Evolutionary conservation across 176 grass and related monocot genomes (phyloP), one percentile per base, ranked within the genome.

Genomic region (Guadua angustifolia): DNA sequence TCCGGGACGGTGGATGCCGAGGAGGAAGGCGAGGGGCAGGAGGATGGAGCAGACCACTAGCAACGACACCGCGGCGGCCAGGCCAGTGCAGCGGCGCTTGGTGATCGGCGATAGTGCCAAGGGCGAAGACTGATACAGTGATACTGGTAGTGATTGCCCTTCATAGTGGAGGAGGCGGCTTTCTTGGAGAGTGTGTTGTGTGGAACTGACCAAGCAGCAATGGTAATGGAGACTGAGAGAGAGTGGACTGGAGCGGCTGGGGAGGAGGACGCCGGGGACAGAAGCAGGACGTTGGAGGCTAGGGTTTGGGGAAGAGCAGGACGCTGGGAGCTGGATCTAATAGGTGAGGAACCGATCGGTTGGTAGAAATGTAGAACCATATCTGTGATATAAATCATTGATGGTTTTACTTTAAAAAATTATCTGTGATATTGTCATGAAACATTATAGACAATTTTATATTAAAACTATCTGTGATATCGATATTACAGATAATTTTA

Each of bases 11-110:
- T 92, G 90, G 85, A 97, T 88, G 67, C 75, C 88, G 73, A 97
- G 77, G 59, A 97, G 88, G 86, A 91, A 94, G 69, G 69, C 88
- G 63, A 94, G 87, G 3, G 90, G 90, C 12, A 92, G 90, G 22
- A 97, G 88, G 49, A 91, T 58, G 26, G 95, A 97, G 80, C 84
- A 91, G 81, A 94, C 47, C 62, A 97, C 92, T 4, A 94, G 82
- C 46, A 79, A 88, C 49, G 91, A 86, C 67, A 94, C 95, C 4
- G 86, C 90, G 13, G 80, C 77, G 2, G 92, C 90, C 6, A 88
- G 88, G 19, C 57, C 84, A 5, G 38, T 81, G 80, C 94, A 94
- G 3, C 92, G 86, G 62, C 95, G 88, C 86, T 94, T 97, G 52
- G 86, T 65, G 19, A 77, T 33, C 65, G 78, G 21, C 32, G 47